Base-by-base conservation (phyloP, 2,329 filamentous ascomycete species). In the Aspergillus sojae region DNA sequence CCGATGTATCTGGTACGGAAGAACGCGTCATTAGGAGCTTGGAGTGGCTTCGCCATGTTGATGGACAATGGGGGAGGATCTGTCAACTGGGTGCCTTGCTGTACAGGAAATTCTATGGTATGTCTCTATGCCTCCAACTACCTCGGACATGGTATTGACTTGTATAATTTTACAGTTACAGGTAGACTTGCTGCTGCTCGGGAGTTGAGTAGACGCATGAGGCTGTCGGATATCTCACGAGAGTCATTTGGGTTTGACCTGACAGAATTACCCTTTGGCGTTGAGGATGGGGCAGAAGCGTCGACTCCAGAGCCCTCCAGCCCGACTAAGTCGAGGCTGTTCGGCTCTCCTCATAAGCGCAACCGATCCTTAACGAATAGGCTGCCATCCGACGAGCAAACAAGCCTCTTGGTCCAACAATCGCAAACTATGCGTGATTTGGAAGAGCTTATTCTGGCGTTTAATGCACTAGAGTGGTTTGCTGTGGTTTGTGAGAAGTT, bases 61-160 rank as follows among this genome's bases (percentile, higher is more conserved):
- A 91, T 57, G 89, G 86, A 14, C 85, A 91, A 60, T 94, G 90
- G 89, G 82, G 85, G 19, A 84, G 89, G 62, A 88, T 92, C 26
- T 92, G 94, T 70, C 79, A 82, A 21, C 83, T 88, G 61, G 88
- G 92, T 48, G 86, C 87, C 34, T 85, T 88, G 70, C 85, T 94
- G n/a, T 92, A 97, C 79, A 91, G 91, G 72, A 89, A 89, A 65
- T 93, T 97, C 72, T 84, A 96, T 54, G 85, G 93, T 96, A 86
- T 83, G 92, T 85, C 36, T n/a, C 11, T 39, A 16, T 50, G 41
- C 54, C 59, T 62, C 69, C 67, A 71, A 73, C 57, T 46, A 41
- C 50, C 41, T 2, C 9, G 16, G 6, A 55, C 39, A 6, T 41
- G 39, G 23, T 53, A 30, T 28, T 23, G 43, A 63, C 45, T 59